Percentiles rank a stretch among this genome's conserved stretches.
phyloP scores from a whole-genome alignment of 176 grass and related monocot genomes.

The Ensete ventricosum region DNA sequence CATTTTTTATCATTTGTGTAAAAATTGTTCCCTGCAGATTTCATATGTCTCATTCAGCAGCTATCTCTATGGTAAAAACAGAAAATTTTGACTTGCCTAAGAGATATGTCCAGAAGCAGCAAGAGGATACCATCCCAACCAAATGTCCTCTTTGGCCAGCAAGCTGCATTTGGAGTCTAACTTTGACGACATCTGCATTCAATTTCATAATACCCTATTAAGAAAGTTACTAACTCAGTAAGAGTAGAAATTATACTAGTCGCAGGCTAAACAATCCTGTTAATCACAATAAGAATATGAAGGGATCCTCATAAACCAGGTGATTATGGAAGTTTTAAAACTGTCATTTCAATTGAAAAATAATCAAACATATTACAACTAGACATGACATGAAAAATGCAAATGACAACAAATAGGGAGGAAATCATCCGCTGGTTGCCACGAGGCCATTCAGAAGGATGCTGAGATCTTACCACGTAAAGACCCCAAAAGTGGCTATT shows the following conservation, averaged over 20 bases:
- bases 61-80: slow-evolving; percentile 6
- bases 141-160: slow-evolving; percentile 85
- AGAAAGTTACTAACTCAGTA: slow-evolving; percentile 12
- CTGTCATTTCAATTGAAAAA: too few relatives aligned
- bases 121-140: slow-evolving; percentile 72
- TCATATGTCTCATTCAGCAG: slow-evolving; percentile 23
- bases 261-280: not conserved
- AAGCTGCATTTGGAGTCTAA: slow-evolving; percentile 97
- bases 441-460: not conserved
- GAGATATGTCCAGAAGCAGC: not conserved
- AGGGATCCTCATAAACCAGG: too few relatives aligned
- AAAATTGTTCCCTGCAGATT: slow-evolving; percentile 58
- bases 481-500: not conserved
- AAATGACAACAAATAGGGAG: not conserved
- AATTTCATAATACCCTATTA: slow-evolving; percentile 29
- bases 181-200: slow-evolving; percentile 95
- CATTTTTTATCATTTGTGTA: slow-evolving; percentile 53
- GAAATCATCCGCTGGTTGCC: not conserved
- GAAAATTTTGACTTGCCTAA: not conserved
- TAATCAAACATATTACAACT: too few relatives aligned
- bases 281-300: not conserved
- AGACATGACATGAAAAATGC: not conserved
- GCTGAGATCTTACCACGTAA: too few relatives aligned
- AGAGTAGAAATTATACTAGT: not conserved
- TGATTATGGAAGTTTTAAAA: too few relatives aligned